Evolutionary conservation across 2,329 filamentous ascomycete species (phyloP), one percentile per base, ranked within the genome.

Genomic region (Tolypocladium album): DNA sequence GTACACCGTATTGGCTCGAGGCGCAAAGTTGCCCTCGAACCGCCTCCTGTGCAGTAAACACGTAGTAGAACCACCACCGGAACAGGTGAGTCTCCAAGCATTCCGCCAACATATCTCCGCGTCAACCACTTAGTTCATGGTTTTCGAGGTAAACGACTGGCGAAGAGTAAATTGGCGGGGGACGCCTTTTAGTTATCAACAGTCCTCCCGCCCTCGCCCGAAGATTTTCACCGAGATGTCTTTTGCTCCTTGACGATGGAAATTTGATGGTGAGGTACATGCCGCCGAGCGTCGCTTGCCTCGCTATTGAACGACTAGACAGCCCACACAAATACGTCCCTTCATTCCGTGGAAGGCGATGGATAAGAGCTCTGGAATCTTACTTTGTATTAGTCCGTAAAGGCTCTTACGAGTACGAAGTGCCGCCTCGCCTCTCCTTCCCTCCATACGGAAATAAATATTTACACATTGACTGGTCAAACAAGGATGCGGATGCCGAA

Each of bases 131-230:
- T 67, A 76, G 69, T 75, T 79, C 71, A 88, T 90, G 89, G 87
- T 85, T 88, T 82, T 85, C 85, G 85, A 90, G 91, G 88, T 96
- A 96, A 86, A 96, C 89, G 86, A 85, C 83, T 92, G 84, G 91
- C 91, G 89, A 82, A 96, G 81, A 96, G 76, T 69, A 82, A 94
- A 76, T 70, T 72, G 68, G 75, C 70, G 71, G 70, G 69, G 74
- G 72, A 67, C 67, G 71, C 64, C 65, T 68, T 55, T 56, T 40
- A 55, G 70, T 73, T 79, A 74, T 82, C 78, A 83, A 76, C 70
- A 74, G 67, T 78, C 75, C 76, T 74, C 27, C 71, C 73, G 76
- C 75, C 82, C 88, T 92, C 79, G 80, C 87, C 87, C 86, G 88
- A 90, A 93, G 89, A 93, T 86, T 87, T 85, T 83, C 83, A 72